Percentiles rank a stretch among this genome's conserved stretches.
phyloP scores from a whole-genome alignment of 176 grass and related monocot species.

The Cenchrus fungigraminus region DNA sequence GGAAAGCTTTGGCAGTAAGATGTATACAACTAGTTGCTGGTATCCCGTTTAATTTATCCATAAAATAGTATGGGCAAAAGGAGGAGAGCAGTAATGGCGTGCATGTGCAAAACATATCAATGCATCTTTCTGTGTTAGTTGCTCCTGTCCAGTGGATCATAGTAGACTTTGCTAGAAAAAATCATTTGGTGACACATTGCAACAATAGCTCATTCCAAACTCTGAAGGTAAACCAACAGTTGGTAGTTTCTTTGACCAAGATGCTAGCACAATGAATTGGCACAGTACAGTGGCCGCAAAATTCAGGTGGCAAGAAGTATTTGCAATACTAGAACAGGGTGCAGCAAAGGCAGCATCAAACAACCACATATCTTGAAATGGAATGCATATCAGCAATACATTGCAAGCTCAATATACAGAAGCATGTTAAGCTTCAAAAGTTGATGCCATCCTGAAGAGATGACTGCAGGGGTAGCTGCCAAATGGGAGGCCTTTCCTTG shows the following conservation, averaged over 20 bases:
- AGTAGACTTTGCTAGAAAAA: constrained; percentile 8
- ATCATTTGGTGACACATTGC: constrained; percentile 7
- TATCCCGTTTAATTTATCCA: constrained; percentile 37
- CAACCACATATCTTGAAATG: constrained; percentile 23
- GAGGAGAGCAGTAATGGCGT: neutral
- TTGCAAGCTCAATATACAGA: constrained; percentile 2
- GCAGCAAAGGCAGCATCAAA: neutral
- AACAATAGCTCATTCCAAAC: neutral
- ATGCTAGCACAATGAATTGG: neutral
- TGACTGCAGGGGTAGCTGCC: neutral
- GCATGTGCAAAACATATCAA: constrained; percentile 20
- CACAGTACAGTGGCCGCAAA: neutral
- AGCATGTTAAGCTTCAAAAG: constrained; percentile 16
- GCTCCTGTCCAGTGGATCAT: neutral
- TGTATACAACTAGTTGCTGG: neutral
- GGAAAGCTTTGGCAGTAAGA: constrained; percentile 32
- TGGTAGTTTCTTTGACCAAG: constrained; percentile 9
- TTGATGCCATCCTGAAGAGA: neutral
- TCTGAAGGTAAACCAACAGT: constrained; percentile 22
- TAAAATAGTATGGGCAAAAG: constrained; percentile 28
- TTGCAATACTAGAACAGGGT: constrained; percentile 14
- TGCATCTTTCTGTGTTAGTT: neutral
- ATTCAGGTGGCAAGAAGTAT: constrained; percentile 17
- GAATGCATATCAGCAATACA: constrained; percentile 11
- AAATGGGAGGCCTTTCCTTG: constrained; percentile 3